A percentile compares a stretch with the other conserved stretches of the same genome.
phyloP scores from a whole-genome alignment of 2,329 filamentous ascomycete species.

The Drechslerella dactyloides region DNA sequence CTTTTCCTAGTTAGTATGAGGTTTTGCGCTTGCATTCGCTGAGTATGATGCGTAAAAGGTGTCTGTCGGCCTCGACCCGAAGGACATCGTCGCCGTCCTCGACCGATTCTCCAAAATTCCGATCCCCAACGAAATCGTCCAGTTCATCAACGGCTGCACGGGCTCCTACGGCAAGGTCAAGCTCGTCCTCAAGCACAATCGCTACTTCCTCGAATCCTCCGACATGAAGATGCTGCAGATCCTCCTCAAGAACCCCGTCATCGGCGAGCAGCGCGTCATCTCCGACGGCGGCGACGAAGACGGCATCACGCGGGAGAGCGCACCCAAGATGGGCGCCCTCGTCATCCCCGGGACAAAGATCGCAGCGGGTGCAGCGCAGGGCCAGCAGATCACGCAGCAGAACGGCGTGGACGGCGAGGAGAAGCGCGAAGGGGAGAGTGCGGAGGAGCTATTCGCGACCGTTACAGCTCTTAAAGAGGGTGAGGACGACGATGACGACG shows the following conservation, averaged over 20 bases:
- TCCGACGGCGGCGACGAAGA: conserved; percentile 68
- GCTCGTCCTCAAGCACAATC: conserved; percentile 90
- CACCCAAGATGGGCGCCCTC: conserved; percentile 82
- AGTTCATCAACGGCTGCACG: conserved; percentile 82
- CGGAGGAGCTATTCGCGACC: conserved; percentile 70
- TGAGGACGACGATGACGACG: conserved; percentile 72
- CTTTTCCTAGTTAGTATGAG: neutral
- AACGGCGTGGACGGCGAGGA: conserved; percentile 60
- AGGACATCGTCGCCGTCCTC: conserved; percentile 87
- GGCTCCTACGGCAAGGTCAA: conserved; percentile 95
- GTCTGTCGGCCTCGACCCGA: conserved; percentile 85
- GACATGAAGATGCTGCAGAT: conserved; percentile 85
- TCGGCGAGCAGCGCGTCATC: conserved; percentile 74
- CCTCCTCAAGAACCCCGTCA: conserved; percentile 81
- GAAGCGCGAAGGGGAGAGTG: conserved; percentile 64
- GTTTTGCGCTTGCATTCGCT: conserved; percentile 3
- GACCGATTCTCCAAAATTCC: conserved; percentile 88
- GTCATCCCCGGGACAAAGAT: conserved; percentile 95
- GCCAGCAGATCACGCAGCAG: conserved; percentile 56
- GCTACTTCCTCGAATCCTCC: conserved; percentile 90
- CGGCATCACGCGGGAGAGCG: conserved; percentile 76
- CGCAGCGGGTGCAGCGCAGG: conserved; percentile 84
- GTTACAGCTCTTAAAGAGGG: conserved; percentile 67
- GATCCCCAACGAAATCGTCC: conserved; percentile 77
- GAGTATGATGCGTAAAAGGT: too few species aligned